Evolutionary conservation across 257 asterid species (phyloP), one percentile per base, ranked within the genome.

Genomic region (Cordia subcordata): DNA sequence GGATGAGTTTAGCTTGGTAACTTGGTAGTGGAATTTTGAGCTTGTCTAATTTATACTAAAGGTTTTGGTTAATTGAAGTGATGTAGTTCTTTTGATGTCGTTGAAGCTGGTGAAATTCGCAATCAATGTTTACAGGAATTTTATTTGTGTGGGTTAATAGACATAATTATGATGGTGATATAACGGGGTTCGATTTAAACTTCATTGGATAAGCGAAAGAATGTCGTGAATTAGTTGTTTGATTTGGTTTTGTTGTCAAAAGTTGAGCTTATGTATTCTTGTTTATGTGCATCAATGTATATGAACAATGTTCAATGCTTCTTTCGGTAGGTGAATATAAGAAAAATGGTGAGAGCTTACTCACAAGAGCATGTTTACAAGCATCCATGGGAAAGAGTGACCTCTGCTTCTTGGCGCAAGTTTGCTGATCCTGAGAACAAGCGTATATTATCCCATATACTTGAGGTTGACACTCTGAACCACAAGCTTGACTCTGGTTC

Each of bases 351-450:
- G 54, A 82, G 88, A 74, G 99, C 99, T 38, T 93, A 93, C 69
- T 57, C 85, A 58, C 99, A 84, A 71, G 99, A 93, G 74, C 95
- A 93, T 84, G 80, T 87, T 2, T 93, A 76, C 83, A 89, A 79
- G 74, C 97, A 89, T 73, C 99, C 99, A 33, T 93, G 97, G 99
- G 97, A 93, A 56, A 73, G 94, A 35, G 97, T 93, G 42, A 89
- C 97, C 11, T 68, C 99, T 46, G 99, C 99, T 39, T 88, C 99
- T 0, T 93, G 97, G 96, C 91, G 99, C 76, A 89, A 89, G 68
- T 93, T 82, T 65, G 68, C 97, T 6, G 97, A 93, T 68, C 94
- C 99, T 0, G 97, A 85, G 70, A 93, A 93, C 80, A 93, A 88
- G 62, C 86, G 85, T 13, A 68, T 72, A 4, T 83, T 93, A 13